phyloP scores from a whole-genome alignment of 2,329 filamentous ascomycete genomes.

The Xylariomycetidae sp. region DNA sequence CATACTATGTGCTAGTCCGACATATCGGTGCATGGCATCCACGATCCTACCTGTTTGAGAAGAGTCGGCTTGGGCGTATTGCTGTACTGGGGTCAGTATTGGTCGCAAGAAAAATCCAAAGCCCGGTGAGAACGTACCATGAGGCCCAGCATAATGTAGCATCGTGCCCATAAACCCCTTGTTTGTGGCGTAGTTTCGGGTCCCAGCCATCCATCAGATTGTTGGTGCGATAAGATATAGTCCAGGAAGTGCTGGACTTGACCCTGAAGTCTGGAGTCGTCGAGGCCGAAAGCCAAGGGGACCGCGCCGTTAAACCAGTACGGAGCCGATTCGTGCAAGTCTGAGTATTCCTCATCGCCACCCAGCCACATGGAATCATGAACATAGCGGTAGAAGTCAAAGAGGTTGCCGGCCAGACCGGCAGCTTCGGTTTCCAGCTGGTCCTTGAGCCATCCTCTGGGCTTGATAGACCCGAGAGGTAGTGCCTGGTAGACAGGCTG shows the following conservation, averaged over 20 bases:
- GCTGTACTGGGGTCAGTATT: conserved; percentile 27
- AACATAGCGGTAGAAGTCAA: conserved; percentile 51
- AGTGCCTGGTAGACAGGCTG: conserved; percentile 22
- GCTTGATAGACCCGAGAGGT: conserved; percentile 22
- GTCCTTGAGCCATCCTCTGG: conserved; percentile 24
- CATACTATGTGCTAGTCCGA: conserved; percentile 47
- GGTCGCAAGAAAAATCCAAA: too few species aligned
- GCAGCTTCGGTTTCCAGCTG: conserved; percentile 19
- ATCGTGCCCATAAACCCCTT: conserved; percentile 48
- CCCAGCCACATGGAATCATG: conserved; percentile 45
- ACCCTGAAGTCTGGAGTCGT: conserved; percentile 41
- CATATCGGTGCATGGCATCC: conserved; percentile 42
- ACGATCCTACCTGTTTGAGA: conserved; percentile 37
- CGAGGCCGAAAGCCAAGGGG: conserved; percentile 45
- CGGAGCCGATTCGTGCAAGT: conserved; percentile 47
- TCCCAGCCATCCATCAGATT: conserved; percentile 51
- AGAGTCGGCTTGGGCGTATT: conserved; percentile 43
- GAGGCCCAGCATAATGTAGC: conserved; percentile 43
- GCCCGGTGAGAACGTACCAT: conserved; percentile 25
- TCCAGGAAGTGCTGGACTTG: conserved; percentile 41
- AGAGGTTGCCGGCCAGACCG: conserved; percentile 27
- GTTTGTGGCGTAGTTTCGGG: conserved; percentile 37
- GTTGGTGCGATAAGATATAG: conserved; percentile 42
- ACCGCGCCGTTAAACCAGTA: conserved; percentile 56
- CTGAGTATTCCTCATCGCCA: conserved; percentile 44